phyloP scores from a whole-genome alignment of 2,329 filamentous ascomycete species.

The Fusarium avenaceum region DNA sequence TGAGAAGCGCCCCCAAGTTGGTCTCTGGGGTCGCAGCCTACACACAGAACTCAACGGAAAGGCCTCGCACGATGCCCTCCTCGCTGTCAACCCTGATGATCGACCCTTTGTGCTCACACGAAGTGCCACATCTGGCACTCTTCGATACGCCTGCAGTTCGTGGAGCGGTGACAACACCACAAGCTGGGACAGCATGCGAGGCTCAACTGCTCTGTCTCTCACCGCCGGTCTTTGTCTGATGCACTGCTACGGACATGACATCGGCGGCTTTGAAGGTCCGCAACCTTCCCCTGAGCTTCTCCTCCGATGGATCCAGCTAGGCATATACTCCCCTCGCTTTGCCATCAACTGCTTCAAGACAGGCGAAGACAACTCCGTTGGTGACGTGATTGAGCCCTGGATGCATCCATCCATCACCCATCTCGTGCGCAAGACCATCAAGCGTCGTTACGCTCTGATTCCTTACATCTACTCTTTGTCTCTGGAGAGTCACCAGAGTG shows the following conservation, averaged over 20 bases:
- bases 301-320: slow-evolving; percentile 80
- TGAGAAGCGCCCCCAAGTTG: slow-evolving; percentile 64
- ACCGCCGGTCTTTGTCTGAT: slow-evolving; percentile 77
- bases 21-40: slow-evolving; percentile 77
- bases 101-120: slow-evolving; percentile 78
- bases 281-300: slow-evolving; percentile 79
- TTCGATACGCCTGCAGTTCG: slow-evolving; percentile 77
- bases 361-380: slow-evolving; percentile 72
- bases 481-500: slow-evolving; percentile 71
- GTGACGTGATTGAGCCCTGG: slow-evolving; percentile 83
- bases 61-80: slow-evolving; percentile 76
- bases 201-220: slow-evolving; percentile 76
- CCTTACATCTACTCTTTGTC: slow-evolving; percentile 78
- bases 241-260: slow-evolving; percentile 80
- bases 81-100: slow-evolving; percentile 68
- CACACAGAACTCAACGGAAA: slow-evolving; percentile 80
- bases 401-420: slow-evolving; percentile 78
- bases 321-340: slow-evolving; percentile 77
- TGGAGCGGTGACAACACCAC: slow-evolving; percentile 84
- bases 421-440: slow-evolving; percentile 74
- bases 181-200: slow-evolving; percentile 80
- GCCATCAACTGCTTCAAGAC: slow-evolving; percentile 87
- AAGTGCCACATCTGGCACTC: slow-evolving; percentile 77
- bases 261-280: slow-evolving; percentile 81
- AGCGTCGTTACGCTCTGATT: slow-evolving; percentile 77